These are phyloP conservation scores for Kodamaea arcana DNA, from an alignment of 1,139 yeast species.

Conservation along the genomic window DNA sequence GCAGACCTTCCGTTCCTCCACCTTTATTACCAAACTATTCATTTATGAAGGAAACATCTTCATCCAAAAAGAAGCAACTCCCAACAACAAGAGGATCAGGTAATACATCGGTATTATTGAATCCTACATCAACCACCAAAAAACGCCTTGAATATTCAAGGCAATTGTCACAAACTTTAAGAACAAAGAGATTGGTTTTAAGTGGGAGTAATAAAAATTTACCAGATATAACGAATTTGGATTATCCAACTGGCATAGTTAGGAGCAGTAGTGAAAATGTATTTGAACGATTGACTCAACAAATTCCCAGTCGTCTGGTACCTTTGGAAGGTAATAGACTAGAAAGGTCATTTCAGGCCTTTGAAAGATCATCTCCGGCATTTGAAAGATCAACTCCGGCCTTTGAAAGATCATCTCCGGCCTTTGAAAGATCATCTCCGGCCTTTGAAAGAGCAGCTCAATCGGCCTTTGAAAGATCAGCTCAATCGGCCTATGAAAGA, in stretches of 20 bases:
- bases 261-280: slow-evolving; percentile 8
- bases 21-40: slow-evolving; percentile 16
- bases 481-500: too few species aligned
- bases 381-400: too few species aligned
- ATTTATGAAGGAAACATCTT: slow-evolving; percentile 38
- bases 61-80: slow-evolving; percentile 24
- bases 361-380: too few species aligned
- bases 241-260: slow-evolving; percentile 5
- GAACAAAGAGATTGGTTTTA: slow-evolving; percentile 16
- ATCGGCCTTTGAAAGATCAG: too few species aligned
- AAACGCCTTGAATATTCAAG: slow-evolving; percentile 17
- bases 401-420: too few species aligned
- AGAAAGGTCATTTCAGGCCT: too few species aligned
- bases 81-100: slow-evolving; percentile 7
- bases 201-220: slow-evolving; percentile 3
- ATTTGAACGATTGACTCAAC: slow-evolving; percentile 14
- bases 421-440: too few species aligned
- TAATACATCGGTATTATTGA: slow-evolving; percentile 1
- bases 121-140: slow-evolving; percentile 9
- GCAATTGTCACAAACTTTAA: slow-evolving; percentile 14
- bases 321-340: too few species aligned
- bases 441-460: too few species aligned
- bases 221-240: slow-evolving; percentile 19
- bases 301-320: slow-evolving; percentile 1
- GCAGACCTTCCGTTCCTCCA: neutral